Evolutionary conservation across 495 filamentous ascomycete species (phyloP).

Genomic region (Xylaria venustula): DNA sequence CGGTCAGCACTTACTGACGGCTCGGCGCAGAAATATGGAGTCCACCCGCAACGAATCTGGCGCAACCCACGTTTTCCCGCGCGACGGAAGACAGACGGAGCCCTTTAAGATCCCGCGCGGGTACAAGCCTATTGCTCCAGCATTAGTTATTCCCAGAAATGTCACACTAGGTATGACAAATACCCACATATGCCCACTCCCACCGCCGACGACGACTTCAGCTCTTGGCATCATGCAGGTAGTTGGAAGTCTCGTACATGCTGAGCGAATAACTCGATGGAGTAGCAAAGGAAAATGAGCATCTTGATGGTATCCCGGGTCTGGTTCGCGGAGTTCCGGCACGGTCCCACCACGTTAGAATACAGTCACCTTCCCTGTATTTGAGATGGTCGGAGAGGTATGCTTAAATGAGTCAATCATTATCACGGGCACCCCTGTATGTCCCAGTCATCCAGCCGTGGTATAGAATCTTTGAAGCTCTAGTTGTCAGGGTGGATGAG

Average conservation of each 20-base stretch:
- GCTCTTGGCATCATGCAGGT: background rate
- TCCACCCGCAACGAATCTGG: background rate
- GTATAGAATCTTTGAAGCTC: background rate
- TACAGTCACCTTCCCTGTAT: too few relatives aligned
- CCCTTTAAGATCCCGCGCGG: background rate
- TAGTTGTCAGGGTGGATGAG: background rate
- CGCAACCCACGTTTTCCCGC: background rate
- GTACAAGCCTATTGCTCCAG: background rate
- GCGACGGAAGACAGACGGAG: background rate
- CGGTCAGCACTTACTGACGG: too few relatives aligned
- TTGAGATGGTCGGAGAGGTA: background rate
- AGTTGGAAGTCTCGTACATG: background rate
- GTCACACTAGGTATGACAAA: too few relatives aligned
- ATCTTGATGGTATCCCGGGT: too few relatives aligned
- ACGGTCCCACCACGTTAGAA: too few relatives aligned
- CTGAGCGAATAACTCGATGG: background rate
- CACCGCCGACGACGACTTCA: background rate
- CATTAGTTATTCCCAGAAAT: background rate
- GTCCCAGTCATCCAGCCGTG: background rate
- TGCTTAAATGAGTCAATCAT: background rate
- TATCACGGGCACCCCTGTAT: background rate
- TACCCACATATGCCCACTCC: background rate
- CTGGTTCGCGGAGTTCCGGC: too few relatives aligned
- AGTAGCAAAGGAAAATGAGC: too few relatives aligned
- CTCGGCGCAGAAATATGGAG: constrained; percentile 5